Evolutionary conservation across 495 filamentous ascomycete species (phyloP), one percentile per base, ranked within the genome.

Genomic region (Penicillium verhagenii): DNA sequence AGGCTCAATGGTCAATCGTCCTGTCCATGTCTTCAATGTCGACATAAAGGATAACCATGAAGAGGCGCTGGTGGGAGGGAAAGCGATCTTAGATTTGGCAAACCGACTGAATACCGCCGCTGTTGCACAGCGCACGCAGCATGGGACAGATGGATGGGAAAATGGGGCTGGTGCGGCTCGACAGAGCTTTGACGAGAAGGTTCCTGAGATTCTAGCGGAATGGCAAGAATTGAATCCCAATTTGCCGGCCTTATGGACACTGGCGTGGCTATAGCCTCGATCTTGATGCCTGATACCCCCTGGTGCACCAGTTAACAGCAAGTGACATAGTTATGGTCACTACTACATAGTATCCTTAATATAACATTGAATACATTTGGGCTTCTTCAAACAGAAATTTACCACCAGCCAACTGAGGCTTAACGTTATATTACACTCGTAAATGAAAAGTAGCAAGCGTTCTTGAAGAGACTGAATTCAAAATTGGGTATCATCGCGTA

Each of bases 21-120:
- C 93, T 0, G 92, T 99, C 9, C 94, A 99, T 67, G 87, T 99
- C 52, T 91, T 99, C 74, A 97, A 97, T 65, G 86, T 99, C 46
- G 94, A 97, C 69, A 97, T 99, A 66, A 93, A 87, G 69, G 95
- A 99, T 74, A 99, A 97, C 63, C 93, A 97, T 67, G 91, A 97
- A 64, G 95, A 99, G 63, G 95, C 95, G 0, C 77, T 91, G 11
- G 80, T 96, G 4, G 95, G 94, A 8, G 95, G 95, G 10, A 87
- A 84, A 56, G 95, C 89, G 6, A 99, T 99, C 47, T 79, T 96
- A 23, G 95, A 97, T 60, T 78, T 99, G 33, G 95, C 94, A 1
- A 84, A 92, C 58, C 85, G 84, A 28, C 70, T 99, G 52, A 97
- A 97, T 61, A 80, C 81, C n/a, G 88, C 86, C 0, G 95, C 95